Evolutionary conservation across 768 basidiomycete genomes (phyloP).

Genomic region (Pleurotus cornucopiae): DNA sequence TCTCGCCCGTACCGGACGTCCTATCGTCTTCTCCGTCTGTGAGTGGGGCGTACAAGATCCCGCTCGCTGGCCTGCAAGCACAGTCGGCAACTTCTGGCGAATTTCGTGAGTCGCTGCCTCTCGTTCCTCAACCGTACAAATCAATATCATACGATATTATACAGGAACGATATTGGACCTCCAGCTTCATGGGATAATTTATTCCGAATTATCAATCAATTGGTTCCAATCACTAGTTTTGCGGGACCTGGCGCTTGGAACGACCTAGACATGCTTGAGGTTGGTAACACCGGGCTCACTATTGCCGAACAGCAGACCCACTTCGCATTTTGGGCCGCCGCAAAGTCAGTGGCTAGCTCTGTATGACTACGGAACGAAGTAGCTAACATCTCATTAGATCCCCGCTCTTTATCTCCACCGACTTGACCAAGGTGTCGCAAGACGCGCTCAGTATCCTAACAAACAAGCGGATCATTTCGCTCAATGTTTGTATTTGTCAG

Average conservation of each 20-base stretch:
- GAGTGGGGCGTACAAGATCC: slow-evolving; percentile 50
- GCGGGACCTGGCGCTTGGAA: slow-evolving; percentile 43
- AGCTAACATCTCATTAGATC: slow-evolving; percentile 20
- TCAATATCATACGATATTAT: background rate
- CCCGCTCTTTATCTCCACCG: slow-evolving; percentile 41
- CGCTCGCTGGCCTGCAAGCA: slow-evolving; percentile 43
- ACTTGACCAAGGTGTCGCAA: slow-evolving; percentile 29
- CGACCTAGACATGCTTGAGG: slow-evolving; percentile 50
- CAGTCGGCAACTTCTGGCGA: slow-evolving; percentile 48
- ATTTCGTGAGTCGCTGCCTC: slow-evolving; percentile 31
- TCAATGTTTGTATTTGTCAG: slow-evolving; percentile 30
- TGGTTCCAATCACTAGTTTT: slow-evolving; percentile 47
- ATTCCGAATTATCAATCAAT: slow-evolving; percentile 46
- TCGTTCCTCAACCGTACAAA: background rate
- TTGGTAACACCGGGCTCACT: slow-evolving; percentile 43
- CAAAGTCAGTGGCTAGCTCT: slow-evolving; percentile 27
- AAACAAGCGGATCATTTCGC: slow-evolving; percentile 36
- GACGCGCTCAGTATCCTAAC: slow-evolving; percentile 33
- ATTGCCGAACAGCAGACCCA: slow-evolving; percentile 39
- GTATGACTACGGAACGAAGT: background rate
- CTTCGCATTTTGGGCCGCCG: slow-evolving; percentile 51
- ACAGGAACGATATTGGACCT: slow-evolving; percentile 43
- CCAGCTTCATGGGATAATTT: slow-evolving; percentile 43
- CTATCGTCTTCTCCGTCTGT: slow-evolving; percentile 49
- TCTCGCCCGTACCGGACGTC: slow-evolving; percentile 36